Evolutionary conservation across 441 rosid genomes (phyloP).

Genomic region (Brassica balearica): DNA sequence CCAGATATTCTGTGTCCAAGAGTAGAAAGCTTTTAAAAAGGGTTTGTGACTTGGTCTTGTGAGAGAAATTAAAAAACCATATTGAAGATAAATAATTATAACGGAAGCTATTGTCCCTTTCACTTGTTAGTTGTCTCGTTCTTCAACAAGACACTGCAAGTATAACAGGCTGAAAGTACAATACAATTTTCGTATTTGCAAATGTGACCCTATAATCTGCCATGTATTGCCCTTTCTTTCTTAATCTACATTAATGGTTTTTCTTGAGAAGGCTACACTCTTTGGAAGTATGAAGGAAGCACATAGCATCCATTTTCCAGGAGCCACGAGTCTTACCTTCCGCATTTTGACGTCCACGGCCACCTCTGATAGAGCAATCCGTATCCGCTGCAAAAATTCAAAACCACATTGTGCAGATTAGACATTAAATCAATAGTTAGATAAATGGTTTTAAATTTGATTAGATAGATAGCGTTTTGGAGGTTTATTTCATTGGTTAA

Average conservation of each 20-base stretch:
- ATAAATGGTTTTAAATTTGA: neutral
- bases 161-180: slow-evolving; percentile 28
- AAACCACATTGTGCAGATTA: neutral
- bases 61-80: slow-evolving; percentile 10
- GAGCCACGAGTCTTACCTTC: slow-evolving; percentile 82
- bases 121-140: slow-evolving; percentile 40
- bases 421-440: neutral
- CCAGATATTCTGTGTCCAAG: slow-evolving; percentile 47
- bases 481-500: neutral
- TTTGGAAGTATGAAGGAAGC: slow-evolving; percentile 77
- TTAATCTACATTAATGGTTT: slow-evolving; percentile 39
- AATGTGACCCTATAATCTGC: slow-evolving; percentile 21
- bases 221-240: slow-evolving; percentile 17
- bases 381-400: slow-evolving; percentile 66
- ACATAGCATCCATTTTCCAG: slow-evolving; percentile 92
- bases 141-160: slow-evolving; percentile 38
- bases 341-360: slow-evolving; percentile 82
- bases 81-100: slow-evolving; percentile 10
- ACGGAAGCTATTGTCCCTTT: slow-evolving; percentile 32
- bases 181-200: slow-evolving; percentile 28
- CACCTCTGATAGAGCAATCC: slow-evolving; percentile 71
- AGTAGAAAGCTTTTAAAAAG: slow-evolving; percentile 43
- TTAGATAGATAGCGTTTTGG: neutral
- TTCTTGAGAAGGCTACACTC: slow-evolving; percentile 69
- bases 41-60: slow-evolving; percentile 53